phyloP scores from a whole-genome alignment of 1,284 basidiomycete genomes.

The Leccinum angustisporum region DNA sequence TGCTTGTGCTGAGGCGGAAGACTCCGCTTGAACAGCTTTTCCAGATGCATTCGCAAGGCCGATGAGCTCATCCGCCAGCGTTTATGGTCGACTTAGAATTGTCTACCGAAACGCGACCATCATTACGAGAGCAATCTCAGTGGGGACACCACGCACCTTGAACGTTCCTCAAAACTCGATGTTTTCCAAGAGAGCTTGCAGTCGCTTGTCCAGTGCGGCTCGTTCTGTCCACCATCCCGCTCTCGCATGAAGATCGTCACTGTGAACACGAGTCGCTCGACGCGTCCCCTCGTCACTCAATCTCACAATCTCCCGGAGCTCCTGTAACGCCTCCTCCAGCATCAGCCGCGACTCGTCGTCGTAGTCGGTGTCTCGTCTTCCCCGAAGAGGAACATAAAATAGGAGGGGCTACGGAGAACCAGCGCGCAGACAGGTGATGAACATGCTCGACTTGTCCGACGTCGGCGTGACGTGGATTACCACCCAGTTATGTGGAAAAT shows the following conservation, averaged over 20 bases:
- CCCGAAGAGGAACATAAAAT: conserved; percentile 88
- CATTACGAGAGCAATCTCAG: background rate
- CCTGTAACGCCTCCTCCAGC: conserved; percentile 71
- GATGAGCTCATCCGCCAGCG: conserved; percentile 47
- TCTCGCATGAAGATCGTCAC: no score
- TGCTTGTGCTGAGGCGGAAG: conserved; percentile 48
- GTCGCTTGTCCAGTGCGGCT: conserved; percentile 69
- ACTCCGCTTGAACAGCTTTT: conserved; percentile 71
- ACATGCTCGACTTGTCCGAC: no score
- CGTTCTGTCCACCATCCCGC: conserved; percentile 91
- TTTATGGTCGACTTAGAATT: conserved; percentile 54
- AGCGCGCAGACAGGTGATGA: conserved; percentile 17
- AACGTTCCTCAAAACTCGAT: conserved; percentile 95
- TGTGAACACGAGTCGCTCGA: conserved; percentile 21
- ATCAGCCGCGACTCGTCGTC: conserved; percentile 71
- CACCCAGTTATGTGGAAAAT: conserved; percentile 80
- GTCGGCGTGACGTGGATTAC: conserved; percentile 71
- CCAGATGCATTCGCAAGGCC: conserved; percentile 56
- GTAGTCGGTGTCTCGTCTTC: conserved; percentile 73
- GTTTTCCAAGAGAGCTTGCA: conserved; percentile 76
- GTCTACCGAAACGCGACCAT: conserved; percentile 46
- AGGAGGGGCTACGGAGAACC: conserved; percentile 62
- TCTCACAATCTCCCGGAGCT: conserved; percentile 78
- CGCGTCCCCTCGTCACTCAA: conserved; percentile 73
- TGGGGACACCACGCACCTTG: conserved; percentile 62